Percentiles rank a stretch among this genome's conserved stretches.
Conservation (phyloP, 176 grass and related monocot genomes). For the Aegilops speltoides region DNA sequence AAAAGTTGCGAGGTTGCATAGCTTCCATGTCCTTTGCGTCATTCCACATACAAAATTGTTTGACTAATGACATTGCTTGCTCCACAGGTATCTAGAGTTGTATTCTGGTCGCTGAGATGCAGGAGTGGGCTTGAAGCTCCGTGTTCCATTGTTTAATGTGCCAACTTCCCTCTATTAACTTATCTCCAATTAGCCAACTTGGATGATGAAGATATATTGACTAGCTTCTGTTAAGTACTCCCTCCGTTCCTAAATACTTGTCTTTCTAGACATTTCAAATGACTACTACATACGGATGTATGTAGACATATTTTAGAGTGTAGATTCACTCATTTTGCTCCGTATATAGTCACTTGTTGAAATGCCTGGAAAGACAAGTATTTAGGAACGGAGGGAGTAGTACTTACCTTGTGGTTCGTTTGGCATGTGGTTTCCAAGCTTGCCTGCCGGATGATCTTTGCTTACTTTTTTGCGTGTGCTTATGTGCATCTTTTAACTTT, state of each 20-base stretch:
- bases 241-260: too few relatives aligned
- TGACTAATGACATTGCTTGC: too few relatives aligned
- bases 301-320: too few relatives aligned
- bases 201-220: background rate
- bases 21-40: too few relatives aligned
- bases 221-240: background rate
- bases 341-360: too few relatives aligned
- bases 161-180: background rate
- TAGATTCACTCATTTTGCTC: too few relatives aligned
- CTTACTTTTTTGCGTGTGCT: background rate
- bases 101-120: background rate
- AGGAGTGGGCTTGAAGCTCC: background rate
- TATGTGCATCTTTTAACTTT: background rate
- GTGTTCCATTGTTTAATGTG: background rate
- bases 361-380: too few relatives aligned
- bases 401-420: background rate
- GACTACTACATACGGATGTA: too few relatives aligned
- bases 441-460: background rate
- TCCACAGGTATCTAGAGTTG: background rate
- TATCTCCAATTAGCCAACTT: background rate
- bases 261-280: too few relatives aligned
- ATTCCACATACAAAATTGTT: too few relatives aligned
- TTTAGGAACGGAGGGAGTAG: too few relatives aligned
- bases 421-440: background rate
- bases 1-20: too few relatives aligned